Conservation (phyloP, 1,139 yeast genomes). For the Pichia sp. region DNA sequence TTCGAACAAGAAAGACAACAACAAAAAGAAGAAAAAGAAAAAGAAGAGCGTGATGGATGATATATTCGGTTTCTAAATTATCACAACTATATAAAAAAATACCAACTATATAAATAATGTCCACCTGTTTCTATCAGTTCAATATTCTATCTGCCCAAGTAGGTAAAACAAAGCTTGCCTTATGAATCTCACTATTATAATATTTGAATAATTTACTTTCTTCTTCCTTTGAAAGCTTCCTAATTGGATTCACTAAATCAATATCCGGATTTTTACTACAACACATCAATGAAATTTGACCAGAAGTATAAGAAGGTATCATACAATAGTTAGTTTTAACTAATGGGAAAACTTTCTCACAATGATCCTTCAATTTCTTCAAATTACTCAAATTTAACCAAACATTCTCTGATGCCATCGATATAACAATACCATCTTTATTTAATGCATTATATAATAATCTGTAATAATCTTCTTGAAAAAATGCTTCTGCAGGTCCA, state of each 20-base stretch:
- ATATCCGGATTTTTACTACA: slow-evolving; percentile 57
- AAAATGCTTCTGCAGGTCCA: slow-evolving; percentile 94
- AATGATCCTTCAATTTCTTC: slow-evolving; percentile 50
- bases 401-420: slow-evolving; percentile 89
- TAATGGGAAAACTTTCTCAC: slow-evolving; percentile 64
- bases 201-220: slow-evolving; percentile 57
- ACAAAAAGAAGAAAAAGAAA: slow-evolving; percentile 39
- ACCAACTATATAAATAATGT: not conserved
- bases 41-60: slow-evolving; percentile 48
- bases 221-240: slow-evolving; percentile 39
- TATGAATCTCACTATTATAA: slow-evolving; percentile 67
- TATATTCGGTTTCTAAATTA: slow-evolving; percentile 42
- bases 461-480: slow-evolving; percentile 75
- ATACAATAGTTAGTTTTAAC: slow-evolving; percentile 81
- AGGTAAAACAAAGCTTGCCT: slow-evolving; percentile 78
- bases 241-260: slow-evolving; percentile 47
- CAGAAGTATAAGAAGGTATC: slow-evolving; percentile 95
- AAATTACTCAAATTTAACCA: slow-evolving; percentile 80
- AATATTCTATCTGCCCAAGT: slow-evolving; percentile 57
- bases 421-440: slow-evolving; percentile 54
- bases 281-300: slow-evolving; percentile 83
- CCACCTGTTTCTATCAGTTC: not conserved
- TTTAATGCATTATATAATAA: slow-evolving; percentile 59
- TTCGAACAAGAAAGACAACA: slow-evolving; percentile 19
- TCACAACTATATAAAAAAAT: slow-evolving; percentile 1